Evolutionary conservation across 169 alveolate species (phyloP).

Genomic region (Eimeria sp.): DNA sequence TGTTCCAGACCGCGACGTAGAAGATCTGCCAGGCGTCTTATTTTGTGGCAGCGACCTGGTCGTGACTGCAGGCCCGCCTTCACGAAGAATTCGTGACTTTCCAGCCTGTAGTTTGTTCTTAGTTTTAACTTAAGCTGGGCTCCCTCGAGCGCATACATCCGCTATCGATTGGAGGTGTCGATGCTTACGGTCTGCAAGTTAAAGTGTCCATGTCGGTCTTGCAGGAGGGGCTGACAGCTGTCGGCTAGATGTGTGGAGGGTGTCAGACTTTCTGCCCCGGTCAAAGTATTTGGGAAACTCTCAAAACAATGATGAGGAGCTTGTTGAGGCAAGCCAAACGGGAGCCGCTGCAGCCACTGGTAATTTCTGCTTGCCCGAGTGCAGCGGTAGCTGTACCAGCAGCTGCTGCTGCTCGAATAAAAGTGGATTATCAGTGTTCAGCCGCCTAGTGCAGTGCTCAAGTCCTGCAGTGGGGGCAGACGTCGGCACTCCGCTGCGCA

Average conservation of each 20-base stretch:
- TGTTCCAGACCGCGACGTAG: not conserved
- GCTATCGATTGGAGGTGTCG: not conserved
- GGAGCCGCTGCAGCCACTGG: not conserved
- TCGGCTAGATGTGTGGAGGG: constrained; percentile 69
- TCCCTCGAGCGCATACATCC: not conserved
- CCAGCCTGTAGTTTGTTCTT: not conserved
- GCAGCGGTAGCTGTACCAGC: constrained; percentile 19
- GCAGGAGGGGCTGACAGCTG: constrained; percentile 60
- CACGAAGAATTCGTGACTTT: not conserved
- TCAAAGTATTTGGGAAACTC: not conserved
- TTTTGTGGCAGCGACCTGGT: constrained; percentile 56
- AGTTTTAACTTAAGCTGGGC: not conserved
- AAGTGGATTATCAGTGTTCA: not conserved
- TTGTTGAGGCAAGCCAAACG: not conserved
- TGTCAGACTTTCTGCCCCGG: constrained; percentile 30
- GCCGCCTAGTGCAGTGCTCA: constrained; percentile 13
- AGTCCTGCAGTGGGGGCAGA: constrained; percentile 69
- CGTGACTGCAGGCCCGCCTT: constrained; percentile 59
- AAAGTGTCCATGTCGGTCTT: not conserved
- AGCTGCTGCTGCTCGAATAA: not conserved
- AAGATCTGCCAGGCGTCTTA: constrained; percentile 29
- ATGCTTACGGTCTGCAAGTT: not conserved
- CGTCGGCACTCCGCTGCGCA: constrained; percentile 62
- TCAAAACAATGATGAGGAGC: not conserved
- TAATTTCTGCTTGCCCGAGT: not conserved